These are phyloP conservation scores for Cucumis hystrix DNA, from an alignment of 306 rosid species.

Conservation along the genomic window DNA sequence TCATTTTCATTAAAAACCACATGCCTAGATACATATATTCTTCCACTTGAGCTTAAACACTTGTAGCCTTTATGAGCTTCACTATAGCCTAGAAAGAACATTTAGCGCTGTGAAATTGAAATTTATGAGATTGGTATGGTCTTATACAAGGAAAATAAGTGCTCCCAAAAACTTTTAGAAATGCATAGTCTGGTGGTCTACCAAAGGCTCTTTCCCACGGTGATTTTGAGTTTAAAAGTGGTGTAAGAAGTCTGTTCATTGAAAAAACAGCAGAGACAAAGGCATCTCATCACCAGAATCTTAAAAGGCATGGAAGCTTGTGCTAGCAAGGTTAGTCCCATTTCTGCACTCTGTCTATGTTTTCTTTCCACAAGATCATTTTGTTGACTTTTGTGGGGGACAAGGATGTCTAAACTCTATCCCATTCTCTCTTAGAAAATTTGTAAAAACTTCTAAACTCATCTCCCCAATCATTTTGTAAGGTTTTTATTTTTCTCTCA, in stretches of 20 bases:
- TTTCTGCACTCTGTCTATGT: too few species aligned
- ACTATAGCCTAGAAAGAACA: too few species aligned
- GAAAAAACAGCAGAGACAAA: too few species aligned
- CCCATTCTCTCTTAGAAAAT: not conserved
- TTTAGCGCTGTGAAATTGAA: too few species aligned
- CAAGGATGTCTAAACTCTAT: not conserved
- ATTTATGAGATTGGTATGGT: too few species aligned
- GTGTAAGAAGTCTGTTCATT: not conserved
- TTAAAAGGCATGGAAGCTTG: not conserved
- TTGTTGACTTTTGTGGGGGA: not conserved
- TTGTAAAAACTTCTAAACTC: too few species aligned
- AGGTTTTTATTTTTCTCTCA: too few species aligned
- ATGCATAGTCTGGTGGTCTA: not conserved
- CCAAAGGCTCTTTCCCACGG: not conserved
- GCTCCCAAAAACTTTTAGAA: not conserved
- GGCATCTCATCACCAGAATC: not conserved
- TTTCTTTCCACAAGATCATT: not conserved
- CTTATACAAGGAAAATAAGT: not conserved
- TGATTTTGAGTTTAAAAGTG: not conserved
- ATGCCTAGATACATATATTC: not conserved
- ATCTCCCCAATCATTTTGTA: too few species aligned
- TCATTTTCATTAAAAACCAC: not conserved
- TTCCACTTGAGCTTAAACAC: not conserved
- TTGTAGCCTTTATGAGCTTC: too few species aligned
- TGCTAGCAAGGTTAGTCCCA: not conserved